Evolutionary conservation across 306 rosid species (phyloP), one percentile per base, ranked within the genome.

Genomic region (Vigna unguiculata): DNA sequence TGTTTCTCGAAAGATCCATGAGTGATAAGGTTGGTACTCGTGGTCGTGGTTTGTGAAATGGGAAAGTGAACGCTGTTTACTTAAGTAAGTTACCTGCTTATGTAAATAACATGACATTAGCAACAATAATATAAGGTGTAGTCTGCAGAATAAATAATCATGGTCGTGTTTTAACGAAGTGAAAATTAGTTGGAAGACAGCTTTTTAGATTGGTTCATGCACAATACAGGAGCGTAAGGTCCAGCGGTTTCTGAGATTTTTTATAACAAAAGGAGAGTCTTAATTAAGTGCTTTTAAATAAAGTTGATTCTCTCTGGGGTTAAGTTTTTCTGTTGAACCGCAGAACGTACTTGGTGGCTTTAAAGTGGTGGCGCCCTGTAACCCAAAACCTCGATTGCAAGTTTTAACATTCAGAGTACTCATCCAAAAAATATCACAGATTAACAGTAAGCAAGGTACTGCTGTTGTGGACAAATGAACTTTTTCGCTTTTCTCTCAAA

Each of bases 151-250:
- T 12, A 70, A 64, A 9, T 20, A 28, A 38, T 20, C 1, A 0
- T 34, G 38, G 10, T 34, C 25, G 47, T 62, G 11, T 36, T 13
- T 59, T 59, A 3, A 63, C 25, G 12, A 8, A 24, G 72, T 40
- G 77, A 78, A 72, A 47, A 82, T 3, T 43, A 21, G 79, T 71
- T 69, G 58, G 67, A 74, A 75, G 58, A 9, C 55, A 65, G 66
- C 74, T 78, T 79, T 82, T 51, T n/a, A 51, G 72, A 28, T 80
- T 69, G 77, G 72, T 71, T 79, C 77, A 76, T 78, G 83, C 78
- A 78, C 32, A 55, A 47, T 32, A 76, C 28, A 45, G 16, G 70
- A 80, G 70, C 15, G 68, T 72, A 47, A 45, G 85, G 85, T 71
- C 46, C 16, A 45, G 36, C 78, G 15, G 75, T 82, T 82, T 71